Percentiles rank a stretch among this genome's conserved stretches.
phyloP scores from a whole-genome alignment of 2,329 filamentous ascomycete species.

The Pseudocercospora fuligena region DNA sequence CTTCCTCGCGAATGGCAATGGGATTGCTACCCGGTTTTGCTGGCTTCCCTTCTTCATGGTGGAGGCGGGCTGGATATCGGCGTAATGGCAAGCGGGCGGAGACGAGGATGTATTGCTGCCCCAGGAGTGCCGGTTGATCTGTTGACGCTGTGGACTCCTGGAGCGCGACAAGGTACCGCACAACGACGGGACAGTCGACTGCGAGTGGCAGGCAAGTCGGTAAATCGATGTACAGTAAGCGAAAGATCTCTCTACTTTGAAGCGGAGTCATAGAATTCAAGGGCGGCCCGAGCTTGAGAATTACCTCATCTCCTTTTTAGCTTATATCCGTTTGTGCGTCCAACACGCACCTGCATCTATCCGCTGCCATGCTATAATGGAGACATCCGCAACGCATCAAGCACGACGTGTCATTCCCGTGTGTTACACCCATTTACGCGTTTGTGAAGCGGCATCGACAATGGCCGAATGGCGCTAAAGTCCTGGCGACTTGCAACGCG shows the following conservation, averaged over 20 bases:
- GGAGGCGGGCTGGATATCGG: background rate
- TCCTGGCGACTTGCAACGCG: no score
- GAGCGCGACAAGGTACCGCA: slow-evolving; percentile 25
- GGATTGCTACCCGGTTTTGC: slow-evolving; percentile 38
- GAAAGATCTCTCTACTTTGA: background rate
- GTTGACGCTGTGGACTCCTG: slow-evolving; percentile 30
- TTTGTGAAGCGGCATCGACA: no score
- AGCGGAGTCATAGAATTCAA: slow-evolving; percentile 5
- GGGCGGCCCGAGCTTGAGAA: background rate
- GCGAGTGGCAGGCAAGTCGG: slow-evolving; percentile 1
- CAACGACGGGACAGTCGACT: background rate
- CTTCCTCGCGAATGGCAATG: slow-evolving; percentile 35
- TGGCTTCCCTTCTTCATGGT: slow-evolving; percentile 14
- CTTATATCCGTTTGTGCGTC: background rate
- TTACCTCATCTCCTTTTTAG: background rate
- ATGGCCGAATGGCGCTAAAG: no score
- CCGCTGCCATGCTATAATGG: background rate
- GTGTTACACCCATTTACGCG: background rate
- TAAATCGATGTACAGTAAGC: background rate
- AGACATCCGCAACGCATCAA: background rate
- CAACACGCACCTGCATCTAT: background rate
- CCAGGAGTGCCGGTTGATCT: slow-evolving; percentile 15
- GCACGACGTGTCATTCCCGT: background rate
- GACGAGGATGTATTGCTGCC: slow-evolving; percentile 9
- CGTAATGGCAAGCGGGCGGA: background rate